Evolutionary conservation across 495 filamentous ascomycete genomes (phyloP).

Genomic region (Chlorociboria aeruginascens): DNA sequence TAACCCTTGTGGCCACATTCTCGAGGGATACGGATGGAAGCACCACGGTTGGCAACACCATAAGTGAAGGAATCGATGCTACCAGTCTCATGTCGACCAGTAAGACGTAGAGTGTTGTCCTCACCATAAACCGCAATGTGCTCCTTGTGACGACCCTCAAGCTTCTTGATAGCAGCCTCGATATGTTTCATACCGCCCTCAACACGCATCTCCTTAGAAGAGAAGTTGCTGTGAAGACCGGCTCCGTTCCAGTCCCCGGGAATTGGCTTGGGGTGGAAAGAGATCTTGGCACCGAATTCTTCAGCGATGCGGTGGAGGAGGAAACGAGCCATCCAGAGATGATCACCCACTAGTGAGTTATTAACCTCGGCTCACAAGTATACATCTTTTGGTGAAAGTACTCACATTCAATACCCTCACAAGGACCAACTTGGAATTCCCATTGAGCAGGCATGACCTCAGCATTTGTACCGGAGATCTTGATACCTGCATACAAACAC

Average conservation of each 20-base stretch:
- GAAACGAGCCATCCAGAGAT: conserved; percentile 96
- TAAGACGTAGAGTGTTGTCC: conserved; percentile 83
- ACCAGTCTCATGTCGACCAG: conserved; percentile 90
- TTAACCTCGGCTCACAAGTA: conserved; percentile 4
- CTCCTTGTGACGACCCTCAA: conserved; percentile 78
- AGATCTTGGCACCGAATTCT: conserved; percentile 93
- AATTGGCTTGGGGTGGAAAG: conserved; percentile 95
- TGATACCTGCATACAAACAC: conserved; percentile 81
- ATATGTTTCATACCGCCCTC: conserved; percentile 94
- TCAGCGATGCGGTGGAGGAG: conserved; percentile 93
- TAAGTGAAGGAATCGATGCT: conserved; percentile 89
- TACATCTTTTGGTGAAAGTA: conserved; percentile 12
- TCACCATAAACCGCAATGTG: conserved; percentile 97
- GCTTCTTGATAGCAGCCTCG: conserved; percentile 76
- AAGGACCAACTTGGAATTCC: conserved; percentile 99
- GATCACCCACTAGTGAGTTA: conserved; percentile 64
- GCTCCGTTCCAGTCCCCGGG: conserved; percentile 99
- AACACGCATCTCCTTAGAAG: conserved; percentile 58
- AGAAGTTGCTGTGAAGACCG: conserved; percentile 71
- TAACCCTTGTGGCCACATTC: conserved; percentile 84
- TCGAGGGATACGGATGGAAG: conserved; percentile 86
- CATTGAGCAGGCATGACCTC: conserved; percentile 98
- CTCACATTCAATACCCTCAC: conserved; percentile 61
- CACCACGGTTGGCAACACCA: conserved; percentile 93
- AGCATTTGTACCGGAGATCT: conserved; percentile 97